Evolutionary conservation across 1,284 basidiomycete genomes (phyloP), one percentile per base, ranked within the genome.

Genomic region (Ceratobasidium sp.): DNA sequence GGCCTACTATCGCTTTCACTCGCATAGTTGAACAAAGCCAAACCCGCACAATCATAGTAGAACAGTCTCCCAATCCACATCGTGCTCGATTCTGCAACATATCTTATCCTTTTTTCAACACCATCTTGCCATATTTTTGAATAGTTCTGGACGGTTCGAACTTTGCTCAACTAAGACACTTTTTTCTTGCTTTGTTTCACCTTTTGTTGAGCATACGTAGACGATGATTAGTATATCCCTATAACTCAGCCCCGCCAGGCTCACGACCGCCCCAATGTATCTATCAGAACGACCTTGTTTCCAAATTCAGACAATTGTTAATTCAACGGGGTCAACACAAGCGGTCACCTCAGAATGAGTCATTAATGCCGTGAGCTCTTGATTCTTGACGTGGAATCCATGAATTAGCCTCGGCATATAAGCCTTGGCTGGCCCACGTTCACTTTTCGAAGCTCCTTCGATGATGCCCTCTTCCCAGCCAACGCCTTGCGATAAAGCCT

Each of bases 211-310:
- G 8, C 25, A 29, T 42, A 42, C 35, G 12, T 52, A 62, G 58
- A 62, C 42, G 49, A 65, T 65, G 43, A 31, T 20, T 45, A 65
- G 49, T 42, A 53, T 65, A 53, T 65, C 49, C 60, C n/a, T 62
- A 31, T 35, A 42, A 12, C 20, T 47, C 25, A 20, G 22, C 35
- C 34, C 29, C 22, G n/a, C n/a, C 32, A 20, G 27, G 47, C n/a
- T 35, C 12, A 10, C 31, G 15, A 20, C 5, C n/a, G 31, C 15
- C 31, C 53, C 34, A 20, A 55, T 55, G 60, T 65, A 65, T 65
- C 60, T 65, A 65, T 53, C 60, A 65, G 49, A 31, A 40, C 32
- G 57, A 58, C 38, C 32, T 25, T 52, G 27, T 52, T 20, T 25
- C 45, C 32, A 27, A 52, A 52, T 52, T 15, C 25, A 52, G 50